A percentile compares a stretch with the other conserved stretches of the same genome.
phyloP scores from a whole-genome alignment of 202 grass and related monocot species.

The Setaria italica region DNA sequence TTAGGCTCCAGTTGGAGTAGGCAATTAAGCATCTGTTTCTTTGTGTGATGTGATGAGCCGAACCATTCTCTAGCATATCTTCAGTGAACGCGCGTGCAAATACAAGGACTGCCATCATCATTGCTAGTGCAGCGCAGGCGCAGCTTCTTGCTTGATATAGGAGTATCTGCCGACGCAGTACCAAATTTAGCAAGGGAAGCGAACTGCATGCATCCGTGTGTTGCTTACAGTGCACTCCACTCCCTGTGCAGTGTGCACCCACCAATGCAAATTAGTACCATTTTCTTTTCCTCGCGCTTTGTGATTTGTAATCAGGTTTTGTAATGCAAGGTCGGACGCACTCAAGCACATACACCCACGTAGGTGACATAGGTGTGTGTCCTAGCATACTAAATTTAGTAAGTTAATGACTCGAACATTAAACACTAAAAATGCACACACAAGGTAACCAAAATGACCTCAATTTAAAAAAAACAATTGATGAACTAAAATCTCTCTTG shows the following conservation, averaged over 20 bases:
- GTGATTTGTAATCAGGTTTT: background rate
- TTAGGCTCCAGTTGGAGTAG: background rate
- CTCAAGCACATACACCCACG: too few relatives aligned
- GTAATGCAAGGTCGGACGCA: background rate
- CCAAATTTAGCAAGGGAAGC: background rate
- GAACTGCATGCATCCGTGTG: background rate
- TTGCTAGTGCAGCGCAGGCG: background rate
- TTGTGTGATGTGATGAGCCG: background rate
- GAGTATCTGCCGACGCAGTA: background rate
- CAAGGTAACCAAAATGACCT: too few relatives aligned
- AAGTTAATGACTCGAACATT: too few relatives aligned
- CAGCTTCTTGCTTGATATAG: background rate
- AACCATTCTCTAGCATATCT: background rate
- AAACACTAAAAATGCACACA: too few relatives aligned
- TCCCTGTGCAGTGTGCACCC: background rate
- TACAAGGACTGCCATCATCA: background rate
- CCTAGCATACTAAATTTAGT: too few relatives aligned
- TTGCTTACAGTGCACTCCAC: background rate
- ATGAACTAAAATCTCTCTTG: too few relatives aligned
- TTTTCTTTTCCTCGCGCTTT: background rate
- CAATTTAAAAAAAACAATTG: too few relatives aligned
- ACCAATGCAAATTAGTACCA: background rate
- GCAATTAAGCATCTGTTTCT: background rate
- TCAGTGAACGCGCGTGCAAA: background rate
- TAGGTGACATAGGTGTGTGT: too few relatives aligned